These are phyloP conservation scores for Kuraishia floccosa DNA, from an alignment of 805 yeast species.

Conservation along the genomic window DNA sequence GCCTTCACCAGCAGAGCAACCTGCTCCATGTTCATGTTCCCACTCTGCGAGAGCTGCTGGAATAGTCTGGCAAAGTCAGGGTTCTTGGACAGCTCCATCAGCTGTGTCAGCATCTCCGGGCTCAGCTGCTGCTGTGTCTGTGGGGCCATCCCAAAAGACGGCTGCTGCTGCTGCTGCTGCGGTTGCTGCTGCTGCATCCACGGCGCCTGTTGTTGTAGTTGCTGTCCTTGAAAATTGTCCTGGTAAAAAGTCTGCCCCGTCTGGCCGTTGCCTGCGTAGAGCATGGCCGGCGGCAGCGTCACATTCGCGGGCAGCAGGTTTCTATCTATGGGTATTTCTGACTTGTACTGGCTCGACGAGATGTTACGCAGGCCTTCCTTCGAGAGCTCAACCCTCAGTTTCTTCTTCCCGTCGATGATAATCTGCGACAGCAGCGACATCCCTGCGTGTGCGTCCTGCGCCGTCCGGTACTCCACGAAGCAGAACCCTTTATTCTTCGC, in stretches of 20 bases:
- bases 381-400: slow-evolving; percentile 44
- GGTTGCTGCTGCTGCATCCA: slow-evolving; percentile 2
- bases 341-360: slow-evolving; percentile 23
- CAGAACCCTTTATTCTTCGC: slow-evolving; percentile 59
- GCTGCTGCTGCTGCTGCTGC: slow-evolving; percentile 5
- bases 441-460: slow-evolving; percentile 43
- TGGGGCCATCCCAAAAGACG: slow-evolving; percentile 6
- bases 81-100: slow-evolving; percentile 8
- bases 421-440: slow-evolving; percentile 30
- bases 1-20: slow-evolving; percentile 17
- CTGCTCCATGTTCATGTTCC: slow-evolving; percentile 22
- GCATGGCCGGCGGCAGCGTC: slow-evolving; percentile 40
- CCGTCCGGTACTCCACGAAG: slow-evolving; percentile 45
- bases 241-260: slow-evolving; percentile 9
- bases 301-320: slow-evolving; percentile 44
- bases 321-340: slow-evolving; percentile 30
- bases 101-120: slow-evolving; percentile 7
- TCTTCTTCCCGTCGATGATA: slow-evolving; percentile 31
- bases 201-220: background rate
- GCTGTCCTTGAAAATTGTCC: slow-evolving; percentile 1
- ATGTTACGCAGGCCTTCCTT: slow-evolving; percentile 43
- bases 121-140: slow-evolving; percentile 6
- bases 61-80: slow-evolving; percentile 21
- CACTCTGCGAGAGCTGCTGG: slow-evolving; percentile 21
- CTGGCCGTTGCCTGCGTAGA: slow-evolving; percentile 4